Evolutionary conservation across 176 grass and related monocot genomes (phyloP), one percentile per base, ranked within the genome.

Genomic region (Carex parvula): DNA sequence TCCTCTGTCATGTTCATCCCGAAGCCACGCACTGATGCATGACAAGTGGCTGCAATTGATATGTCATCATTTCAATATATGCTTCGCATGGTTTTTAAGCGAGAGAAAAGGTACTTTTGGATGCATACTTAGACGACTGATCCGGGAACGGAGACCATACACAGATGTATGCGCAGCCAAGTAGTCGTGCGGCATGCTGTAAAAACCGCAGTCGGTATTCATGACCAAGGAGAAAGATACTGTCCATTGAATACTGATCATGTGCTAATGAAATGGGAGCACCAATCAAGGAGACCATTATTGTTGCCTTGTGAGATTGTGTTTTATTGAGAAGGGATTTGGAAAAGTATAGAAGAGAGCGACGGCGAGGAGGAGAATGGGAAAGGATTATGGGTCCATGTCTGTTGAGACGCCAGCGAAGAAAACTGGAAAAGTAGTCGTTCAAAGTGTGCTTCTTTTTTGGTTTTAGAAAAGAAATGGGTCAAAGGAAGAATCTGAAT

Each of bases 1-100:
- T 0, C 83, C 79, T 59, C 50, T 56, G 10, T 52, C 66, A 3
- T 74, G 33, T 63, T 84, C 67, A 14, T 83, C 37, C 15, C 52
- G 58, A 70, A 95, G 76, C 89, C 91, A 97, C 12, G 85, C 89
- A 65, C 87, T 89, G 79, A 83, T 83, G 80, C 80, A 83, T 52
- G 80, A 59, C 37, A 83, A 67, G 14, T 52, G 14, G 39, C 80
- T 83, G 39, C 79, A 81, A 44, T 64, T 77, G 44, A 55, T 55
- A 65, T 83, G 13, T n/a, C 55, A 82, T 64, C 58, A 66, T 42
- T n/a, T n/a, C 18, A 81, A 22, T 48, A 66, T 17, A 44, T 26
- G 2, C 4, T n/a, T 46, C 22, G 35, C 17, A 33, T 64, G 26
- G 22, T 65, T 82, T 67, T 30, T n/a, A 66, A 60, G 16, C 5